A percentile compares a stretch with the other conserved stretches of the same genome.
Evolutionary conservation across 2,329 filamentous ascomycete species (phyloP).

Genomic region (Ophiostoma triangulosporum): DNA sequence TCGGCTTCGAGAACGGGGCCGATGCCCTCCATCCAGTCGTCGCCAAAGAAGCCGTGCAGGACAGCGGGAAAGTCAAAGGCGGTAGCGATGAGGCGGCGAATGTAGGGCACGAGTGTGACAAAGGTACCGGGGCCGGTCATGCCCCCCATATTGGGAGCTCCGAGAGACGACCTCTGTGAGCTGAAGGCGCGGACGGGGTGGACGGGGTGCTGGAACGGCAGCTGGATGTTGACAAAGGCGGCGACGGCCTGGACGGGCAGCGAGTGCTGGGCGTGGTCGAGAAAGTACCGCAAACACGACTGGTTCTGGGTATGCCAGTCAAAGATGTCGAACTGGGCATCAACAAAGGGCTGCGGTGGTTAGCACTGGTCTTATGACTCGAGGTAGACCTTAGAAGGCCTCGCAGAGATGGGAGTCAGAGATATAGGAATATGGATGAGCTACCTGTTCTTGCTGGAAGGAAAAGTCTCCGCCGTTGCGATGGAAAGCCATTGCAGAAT

Average conservation of each 20-base stretch:
- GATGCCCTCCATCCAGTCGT: slow-evolving; percentile 72
- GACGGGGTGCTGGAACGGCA: slow-evolving; percentile 63
- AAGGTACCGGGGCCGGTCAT: slow-evolving; percentile 17
- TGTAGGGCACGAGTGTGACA: slow-evolving; percentile 72
- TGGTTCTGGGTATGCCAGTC: slow-evolving; percentile 89
- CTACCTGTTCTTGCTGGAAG: slow-evolving; percentile 23
- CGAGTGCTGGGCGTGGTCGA: slow-evolving; percentile 80
- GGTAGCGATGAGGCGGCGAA: slow-evolving; percentile 79
- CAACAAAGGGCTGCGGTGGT: slow-evolving; percentile 29
- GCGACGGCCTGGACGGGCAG: slow-evolving; percentile 74
- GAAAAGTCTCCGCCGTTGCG: slow-evolving; percentile 15
- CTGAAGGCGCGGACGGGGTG: slow-evolving; percentile 29
- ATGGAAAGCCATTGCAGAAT: slow-evolving; percentile 19
- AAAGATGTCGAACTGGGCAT: slow-evolving; percentile 60
- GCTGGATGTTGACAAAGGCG: slow-evolving; percentile 78
- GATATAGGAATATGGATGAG: slow-evolving; percentile 5
- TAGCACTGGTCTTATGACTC: slow-evolving; percentile 6
- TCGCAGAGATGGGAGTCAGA: too few relatives aligned
- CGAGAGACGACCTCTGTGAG: not conserved
- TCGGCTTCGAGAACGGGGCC: slow-evolving; percentile 78
- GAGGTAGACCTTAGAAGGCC: too few relatives aligned
- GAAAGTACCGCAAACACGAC: slow-evolving; percentile 79
- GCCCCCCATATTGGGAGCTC: slow-evolving; percentile 11
- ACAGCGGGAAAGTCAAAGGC: slow-evolving; percentile 79
- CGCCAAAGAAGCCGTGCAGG: slow-evolving; percentile 94